These are phyloP conservation scores for Mortierella antarctica DNA, from an alignment of 192 early-diverging fungal species.

Conservation along the genomic window DNA sequence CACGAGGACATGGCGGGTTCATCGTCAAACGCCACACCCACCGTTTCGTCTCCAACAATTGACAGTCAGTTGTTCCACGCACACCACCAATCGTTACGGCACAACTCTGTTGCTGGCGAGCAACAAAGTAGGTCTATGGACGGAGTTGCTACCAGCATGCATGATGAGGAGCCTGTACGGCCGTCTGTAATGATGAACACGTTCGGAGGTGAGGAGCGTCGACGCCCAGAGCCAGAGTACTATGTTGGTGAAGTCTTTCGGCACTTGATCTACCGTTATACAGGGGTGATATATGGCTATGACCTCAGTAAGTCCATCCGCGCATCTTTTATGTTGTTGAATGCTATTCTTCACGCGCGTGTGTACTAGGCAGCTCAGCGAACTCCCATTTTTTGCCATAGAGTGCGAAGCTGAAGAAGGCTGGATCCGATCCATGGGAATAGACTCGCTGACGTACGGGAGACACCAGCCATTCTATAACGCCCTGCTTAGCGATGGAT, in stretches of 20 bases:
- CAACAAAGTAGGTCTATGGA: constrained; percentile 1
- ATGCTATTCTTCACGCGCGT: background rate
- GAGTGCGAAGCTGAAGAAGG: constrained; percentile 41
- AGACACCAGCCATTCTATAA: constrained; percentile 55
- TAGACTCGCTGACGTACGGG: constrained; percentile 27
- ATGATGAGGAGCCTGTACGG: background rate
- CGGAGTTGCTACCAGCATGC: background rate
- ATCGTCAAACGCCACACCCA: background rate
- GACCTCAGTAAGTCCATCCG: constrained; percentile 32
- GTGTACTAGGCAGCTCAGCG: background rate
- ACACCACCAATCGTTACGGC: background rate
- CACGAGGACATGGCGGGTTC: background rate
- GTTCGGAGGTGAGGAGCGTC: constrained; percentile 21
- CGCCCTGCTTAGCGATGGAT: constrained; percentile 28
- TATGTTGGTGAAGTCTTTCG: constrained; percentile 53
- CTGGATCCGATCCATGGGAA: constrained; percentile 41
- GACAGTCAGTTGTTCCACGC: constrained; percentile 6
- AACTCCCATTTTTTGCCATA: background rate
- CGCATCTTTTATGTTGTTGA: background rate
- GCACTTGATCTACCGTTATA: constrained; percentile 43
- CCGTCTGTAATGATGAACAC: background rate
- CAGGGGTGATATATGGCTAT: constrained; percentile 53
- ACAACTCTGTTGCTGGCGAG: constrained; percentile 17
- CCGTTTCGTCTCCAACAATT: constrained; percentile 17
- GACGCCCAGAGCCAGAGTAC: constrained; percentile 40